Conservation (phyloP, 176 grass and related monocot species). For the Miscanthus lutarioriparius region DNA sequence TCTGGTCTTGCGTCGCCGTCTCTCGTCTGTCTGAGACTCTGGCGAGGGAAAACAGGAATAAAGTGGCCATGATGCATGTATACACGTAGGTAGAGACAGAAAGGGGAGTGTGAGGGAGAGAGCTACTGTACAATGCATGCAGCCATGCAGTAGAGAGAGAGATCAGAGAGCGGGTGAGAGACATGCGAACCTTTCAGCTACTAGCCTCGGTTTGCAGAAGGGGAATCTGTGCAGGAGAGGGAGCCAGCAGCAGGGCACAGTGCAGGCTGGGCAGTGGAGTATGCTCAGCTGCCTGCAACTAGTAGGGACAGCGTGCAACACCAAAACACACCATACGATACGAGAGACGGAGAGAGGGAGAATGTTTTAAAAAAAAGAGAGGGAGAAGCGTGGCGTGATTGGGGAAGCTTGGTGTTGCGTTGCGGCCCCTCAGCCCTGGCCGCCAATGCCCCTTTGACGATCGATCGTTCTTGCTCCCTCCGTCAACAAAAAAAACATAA, state of each 20-base stretch:
- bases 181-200: slow-evolving; percentile 30
- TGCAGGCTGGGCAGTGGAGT: background rate
- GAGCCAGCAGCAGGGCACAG: background rate
- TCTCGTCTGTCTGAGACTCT: background rate
- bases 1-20: background rate
- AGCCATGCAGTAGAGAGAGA: background rate
- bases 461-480: too few species aligned
- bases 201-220: slow-evolving; percentile 28
- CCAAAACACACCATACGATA: slow-evolving; percentile 20
- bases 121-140: background rate
- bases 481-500: too few species aligned
- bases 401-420: too few species aligned
- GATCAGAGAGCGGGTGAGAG: too few species aligned
- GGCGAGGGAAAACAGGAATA: slow-evolving; percentile 16
- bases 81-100: slow-evolving; percentile 13
- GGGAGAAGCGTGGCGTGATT: too few species aligned
- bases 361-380: too few species aligned
- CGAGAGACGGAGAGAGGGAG: too few species aligned
- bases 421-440: too few species aligned
- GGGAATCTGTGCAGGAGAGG: slow-evolving; percentile 32
- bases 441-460: too few species aligned
- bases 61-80: slow-evolving; percentile 4
- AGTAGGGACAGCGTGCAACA: slow-evolving; percentile 23
- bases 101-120: too few species aligned
- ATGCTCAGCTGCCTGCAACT: background rate